phyloP scores from a whole-genome alignment of 192 early-diverging fungal species.

The Powellomyces hirtus region DNA sequence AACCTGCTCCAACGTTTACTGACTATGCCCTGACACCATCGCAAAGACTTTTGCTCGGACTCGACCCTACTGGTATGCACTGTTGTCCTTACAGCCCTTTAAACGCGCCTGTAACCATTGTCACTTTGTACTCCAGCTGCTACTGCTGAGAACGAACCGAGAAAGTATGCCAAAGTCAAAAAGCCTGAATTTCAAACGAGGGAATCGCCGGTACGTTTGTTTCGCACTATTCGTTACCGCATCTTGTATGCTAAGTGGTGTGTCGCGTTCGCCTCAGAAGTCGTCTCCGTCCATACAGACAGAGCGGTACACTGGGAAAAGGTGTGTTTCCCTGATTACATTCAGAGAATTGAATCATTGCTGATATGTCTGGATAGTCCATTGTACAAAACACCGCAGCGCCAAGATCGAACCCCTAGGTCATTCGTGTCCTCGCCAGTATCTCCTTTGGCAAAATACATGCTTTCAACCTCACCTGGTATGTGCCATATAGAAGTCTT shows the following conservation, averaged over 20 bases:
- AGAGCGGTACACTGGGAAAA: not conserved
- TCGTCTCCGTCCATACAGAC: not conserved
- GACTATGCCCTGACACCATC: constrained; percentile 21
- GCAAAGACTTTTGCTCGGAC: constrained; percentile 19
- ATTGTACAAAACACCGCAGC: not conserved
- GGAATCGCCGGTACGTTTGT: no score
- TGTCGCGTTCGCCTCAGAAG: no score
- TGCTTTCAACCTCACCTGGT: constrained; percentile 18
- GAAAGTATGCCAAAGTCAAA: not conserved
- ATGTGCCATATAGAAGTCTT: constrained; percentile 1
- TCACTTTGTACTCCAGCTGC: no score
- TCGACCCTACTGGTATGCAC: constrained; percentile 9
- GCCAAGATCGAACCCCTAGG: not conserved
- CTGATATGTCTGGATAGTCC: not conserved
- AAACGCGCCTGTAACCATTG: not conserved
- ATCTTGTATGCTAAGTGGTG: no score
- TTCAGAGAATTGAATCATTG: not conserved
- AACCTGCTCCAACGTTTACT: constrained; percentile 2
- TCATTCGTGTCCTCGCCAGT: constrained; percentile 6
- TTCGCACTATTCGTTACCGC: no score
- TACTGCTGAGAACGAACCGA: not conserved
- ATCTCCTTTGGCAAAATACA: constrained; percentile 26
- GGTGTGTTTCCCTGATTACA: not conserved
- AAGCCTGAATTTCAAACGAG: constrained; percentile 4
- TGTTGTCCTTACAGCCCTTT: not conserved